phyloP scores from a whole-genome alignment of 345 rosid genomes.

The Brassica napus region Da-Ae NC_063441.1:22449501-22450000 shows the following conservation, averaged over 20 bases:
- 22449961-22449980: no score
- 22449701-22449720: conserved; percentile 9
- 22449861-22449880: background rate
- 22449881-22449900: no score
- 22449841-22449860: conserved; percentile 4
- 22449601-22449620: conserved; percentile 62
- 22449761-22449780: background rate
- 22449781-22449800: background rate
- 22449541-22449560: conserved; percentile 56
- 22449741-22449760: conserved; percentile 33
- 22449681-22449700: conserved; percentile 12
- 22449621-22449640: conserved; percentile 21
- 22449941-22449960: no score
- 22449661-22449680: conserved; percentile 22
- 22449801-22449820: background rate
- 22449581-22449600: conserved; percentile 87
- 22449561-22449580: conserved; percentile 63
- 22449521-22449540: conserved; percentile 58
- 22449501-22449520: conserved; percentile 66
- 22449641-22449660: conserved; percentile 17
- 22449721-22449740: conserved; percentile 7
- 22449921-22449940: no score
- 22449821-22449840: background rate
- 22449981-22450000: no score
- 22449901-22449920: no score